Base-by-base conservation (phyloP, 768 basidiomycete species). In the Calocybe indica region DNA sequence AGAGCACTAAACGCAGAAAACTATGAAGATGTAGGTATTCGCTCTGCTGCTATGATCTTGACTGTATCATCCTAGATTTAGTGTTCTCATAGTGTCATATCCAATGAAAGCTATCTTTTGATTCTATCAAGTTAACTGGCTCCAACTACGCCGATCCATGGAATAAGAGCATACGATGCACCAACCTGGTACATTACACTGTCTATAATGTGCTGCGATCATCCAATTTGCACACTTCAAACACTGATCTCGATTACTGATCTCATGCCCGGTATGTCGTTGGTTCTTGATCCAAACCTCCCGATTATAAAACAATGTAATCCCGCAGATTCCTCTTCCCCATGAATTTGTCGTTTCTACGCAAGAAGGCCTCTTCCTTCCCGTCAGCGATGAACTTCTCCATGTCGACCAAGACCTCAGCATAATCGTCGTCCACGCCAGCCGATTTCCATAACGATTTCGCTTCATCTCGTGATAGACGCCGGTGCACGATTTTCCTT, bases 1-100 rank as follows among this genome's bases (percentile, higher is more conserved):
- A 78, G 56, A 58, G 69, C 45, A 73, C 59, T 39, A 87, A 87
- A 59, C 74, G 86, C 47, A 63, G 73, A 47, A 69, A 66, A 52
- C 41, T 61, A 13, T 68, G 49, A 47, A 45, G 39, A 42, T 39
- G 35, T 46, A 11, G 31, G n/a, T 45, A 22, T 22, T 22, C 22
- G 4, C 22, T 4, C 22, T 4, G 22, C 14, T 37, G 11, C 36
- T 37, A 11, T 37, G 36, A 14, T 37, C 38, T 41, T 54, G 42
- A 49, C 15, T 33, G n/a, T 15, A 40, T 37, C 45, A 53, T 42
- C 48, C 31, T 28, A 11, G 35, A n/a, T 34, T 47, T 10, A n/a
- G 28, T 50, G 12, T 9, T 37, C 11, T 37, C 11, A 10, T n/a
- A 8, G 14, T 22, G 13, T 36, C 12, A 34, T 9, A 40, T 29